phyloP scores from a whole-genome alignment of 163 green algal genomes.

The Trebouxia gelatinosa region DNA sequence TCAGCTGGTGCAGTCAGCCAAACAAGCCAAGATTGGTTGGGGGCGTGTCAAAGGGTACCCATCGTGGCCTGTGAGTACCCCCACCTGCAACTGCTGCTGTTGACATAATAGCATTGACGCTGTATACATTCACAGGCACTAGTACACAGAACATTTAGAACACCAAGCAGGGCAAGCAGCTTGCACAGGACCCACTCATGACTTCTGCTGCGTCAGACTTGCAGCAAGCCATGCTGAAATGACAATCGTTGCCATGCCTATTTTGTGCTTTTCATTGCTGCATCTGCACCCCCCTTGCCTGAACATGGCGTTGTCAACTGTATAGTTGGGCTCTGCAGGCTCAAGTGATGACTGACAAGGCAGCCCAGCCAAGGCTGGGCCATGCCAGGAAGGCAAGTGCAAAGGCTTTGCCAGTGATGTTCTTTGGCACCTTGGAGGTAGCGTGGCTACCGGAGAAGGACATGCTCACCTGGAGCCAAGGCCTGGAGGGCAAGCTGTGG shows the following conservation, averaged over 20 bases:
- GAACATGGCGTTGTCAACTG: not conserved
- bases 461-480: constrained; percentile 36
- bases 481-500: constrained; percentile 50
- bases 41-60: constrained; percentile 78
- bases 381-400: constrained; percentile 27
- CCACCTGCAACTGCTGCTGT: too few relatives aligned
- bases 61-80: constrained; percentile 70
- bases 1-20: constrained; percentile 43
- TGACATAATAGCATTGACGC: too few relatives aligned
- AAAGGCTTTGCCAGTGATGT: constrained; percentile 76
- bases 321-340: constrained; percentile 50
- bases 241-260: not conserved
- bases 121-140: too few relatives aligned
- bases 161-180: too few relatives aligned
- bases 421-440: constrained; percentile 79
- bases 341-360: constrained; percentile 59
- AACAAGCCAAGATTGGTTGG: constrained; percentile 61
- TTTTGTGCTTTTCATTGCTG: not conserved
- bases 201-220: too few relatives aligned
- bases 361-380: constrained; percentile 46
- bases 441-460: constrained; percentile 48
- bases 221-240: not conserved
- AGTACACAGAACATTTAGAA: too few relatives aligned
- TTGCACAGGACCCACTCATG: too few relatives aligned
- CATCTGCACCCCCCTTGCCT: not conserved